Evolutionary conservation across 345 rosid species (phyloP).

Genomic region (Rubroshorea leprosula): DNA sequence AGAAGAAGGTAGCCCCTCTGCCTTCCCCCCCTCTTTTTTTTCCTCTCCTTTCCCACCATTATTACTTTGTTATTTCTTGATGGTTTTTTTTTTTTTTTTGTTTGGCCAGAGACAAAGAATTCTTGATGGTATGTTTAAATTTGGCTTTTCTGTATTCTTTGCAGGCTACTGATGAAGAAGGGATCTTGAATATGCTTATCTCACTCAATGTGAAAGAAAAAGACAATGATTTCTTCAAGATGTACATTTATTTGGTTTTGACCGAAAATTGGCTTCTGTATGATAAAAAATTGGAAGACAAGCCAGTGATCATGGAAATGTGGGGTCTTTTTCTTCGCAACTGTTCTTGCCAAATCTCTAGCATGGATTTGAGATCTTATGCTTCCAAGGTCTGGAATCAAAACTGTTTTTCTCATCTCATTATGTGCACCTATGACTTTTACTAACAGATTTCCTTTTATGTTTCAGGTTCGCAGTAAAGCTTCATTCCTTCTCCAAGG

Average conservation of each 20-base stretch:
- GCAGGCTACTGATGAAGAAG: slow-evolving; percentile 64
- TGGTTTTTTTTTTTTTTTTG: background rate
- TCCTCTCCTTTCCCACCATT: too few species aligned
- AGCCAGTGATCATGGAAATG: slow-evolving; percentile 54
- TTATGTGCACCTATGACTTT: background rate
- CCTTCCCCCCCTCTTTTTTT: too few species aligned
- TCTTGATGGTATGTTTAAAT: background rate
- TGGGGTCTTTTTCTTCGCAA: slow-evolving; percentile 65
- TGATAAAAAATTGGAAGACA: slow-evolving; percentile 32
- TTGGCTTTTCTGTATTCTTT: slow-evolving; percentile 13
- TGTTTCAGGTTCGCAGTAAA: slow-evolving; percentile 56
- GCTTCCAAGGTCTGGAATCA: slow-evolving; percentile 58
- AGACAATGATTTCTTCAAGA: slow-evolving; percentile 52
- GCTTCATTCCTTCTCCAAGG: slow-evolving; percentile 61
- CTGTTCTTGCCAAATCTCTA: slow-evolving; percentile 66
- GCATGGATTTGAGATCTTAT: slow-evolving; percentile 67
- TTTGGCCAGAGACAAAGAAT: background rate
- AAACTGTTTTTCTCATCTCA: background rate
- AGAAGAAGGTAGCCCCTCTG: slow-evolving; percentile 47
- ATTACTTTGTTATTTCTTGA: background rate
- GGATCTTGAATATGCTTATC: slow-evolving; percentile 44
- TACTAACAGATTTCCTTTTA: slow-evolving; percentile 2
- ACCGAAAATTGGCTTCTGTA: slow-evolving; percentile 71
- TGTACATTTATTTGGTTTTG: slow-evolving; percentile 57
- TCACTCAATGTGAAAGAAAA: slow-evolving; percentile 57